These are phyloP conservation scores for Arabis alpina DNA, from an alignment of 345 rosid species.

Conservation along the genomic window DNA sequence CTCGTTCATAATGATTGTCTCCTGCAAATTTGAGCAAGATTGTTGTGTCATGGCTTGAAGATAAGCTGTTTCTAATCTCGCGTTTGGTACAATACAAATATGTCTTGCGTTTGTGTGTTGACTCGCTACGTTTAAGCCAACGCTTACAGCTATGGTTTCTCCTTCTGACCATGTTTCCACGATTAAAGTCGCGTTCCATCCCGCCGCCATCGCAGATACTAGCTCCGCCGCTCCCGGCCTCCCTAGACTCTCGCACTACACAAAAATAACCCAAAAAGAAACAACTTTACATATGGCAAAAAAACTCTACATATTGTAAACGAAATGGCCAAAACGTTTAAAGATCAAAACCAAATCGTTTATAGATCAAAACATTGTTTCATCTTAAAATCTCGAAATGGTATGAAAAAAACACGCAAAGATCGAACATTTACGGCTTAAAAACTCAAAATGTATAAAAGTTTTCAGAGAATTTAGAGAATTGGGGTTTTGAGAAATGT, in stretches of 20 bases:
- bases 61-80: slow-evolving; percentile 59
- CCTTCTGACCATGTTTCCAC: slow-evolving; percentile 88
- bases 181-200: slow-evolving; percentile 79
- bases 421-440: neutral
- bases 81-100: slow-evolving; percentile 75
- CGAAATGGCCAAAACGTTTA: neutral
- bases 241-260: slow-evolving; percentile 57
- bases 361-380: slow-evolving; percentile 6
- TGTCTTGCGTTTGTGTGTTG: slow-evolving; percentile 76
- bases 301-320: neutral
- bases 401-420: neutral
- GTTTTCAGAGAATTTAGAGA: neutral
- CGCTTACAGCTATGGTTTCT: slow-evolving; percentile 63
- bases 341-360: no score
- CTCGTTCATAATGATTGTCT: slow-evolving; percentile 56
- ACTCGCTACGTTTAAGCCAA: slow-evolving; percentile 74
- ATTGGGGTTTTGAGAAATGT: neutral
- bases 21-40: slow-evolving; percentile 40
- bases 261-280: neutral
- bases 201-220: slow-evolving; percentile 91
- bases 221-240: slow-evolving; percentile 90
- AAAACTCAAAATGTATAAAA: neutral
- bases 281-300: no score
- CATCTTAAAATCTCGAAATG: neutral
- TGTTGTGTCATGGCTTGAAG: slow-evolving; percentile 48